Conservation (phyloP, 768 basidiomycete genomes). For the Naematelia encephala region DNA sequence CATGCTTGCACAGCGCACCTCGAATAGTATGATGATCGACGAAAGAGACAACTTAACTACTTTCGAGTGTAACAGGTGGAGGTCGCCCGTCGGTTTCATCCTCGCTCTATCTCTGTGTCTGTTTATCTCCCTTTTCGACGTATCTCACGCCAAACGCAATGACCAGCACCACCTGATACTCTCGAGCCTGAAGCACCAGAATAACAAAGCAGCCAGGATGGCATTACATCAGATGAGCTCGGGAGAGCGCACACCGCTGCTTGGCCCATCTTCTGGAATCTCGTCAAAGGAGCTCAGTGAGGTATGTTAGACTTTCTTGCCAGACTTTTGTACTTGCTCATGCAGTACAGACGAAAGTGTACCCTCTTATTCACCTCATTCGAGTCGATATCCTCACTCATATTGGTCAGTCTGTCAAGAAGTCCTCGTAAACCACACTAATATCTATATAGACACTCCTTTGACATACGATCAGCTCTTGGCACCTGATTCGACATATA, state of each 20-base stretch:
- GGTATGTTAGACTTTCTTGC: slow-evolving; percentile 15
- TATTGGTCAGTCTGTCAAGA: slow-evolving; percentile 43
- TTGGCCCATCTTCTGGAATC: slow-evolving; percentile 25
- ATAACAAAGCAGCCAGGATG: background rate
- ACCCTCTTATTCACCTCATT: slow-evolving; percentile 77
- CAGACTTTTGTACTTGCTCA: background rate
- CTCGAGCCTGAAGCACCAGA: background rate
- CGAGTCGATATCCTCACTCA: slow-evolving; percentile 52
- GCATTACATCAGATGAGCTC: background rate
- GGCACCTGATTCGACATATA: slow-evolving; percentile 85
- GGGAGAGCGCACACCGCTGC: slow-evolving; percentile 38
- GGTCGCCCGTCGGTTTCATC: too few relatives aligned
- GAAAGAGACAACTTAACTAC: background rate
- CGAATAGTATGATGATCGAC: background rate
- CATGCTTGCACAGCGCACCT: slow-evolving; percentile 30
- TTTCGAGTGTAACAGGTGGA: too few relatives aligned
- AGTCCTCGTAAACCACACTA: slow-evolving; percentile 3
- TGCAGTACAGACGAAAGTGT: slow-evolving; percentile 59
- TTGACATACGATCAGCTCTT: slow-evolving; percentile 75
- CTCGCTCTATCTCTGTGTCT: background rate
- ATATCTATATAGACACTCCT: slow-evolving; percentile 64
- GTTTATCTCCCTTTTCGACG: background rate
- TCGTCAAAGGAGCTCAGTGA: slow-evolving; percentile 37
- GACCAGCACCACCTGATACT: too few relatives aligned
- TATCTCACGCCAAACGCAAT: background rate